These are phyloP conservation scores for Pichia nanzhaoensis DNA, from an alignment of 805 yeast species.

Conservation along the genomic window DNA sequence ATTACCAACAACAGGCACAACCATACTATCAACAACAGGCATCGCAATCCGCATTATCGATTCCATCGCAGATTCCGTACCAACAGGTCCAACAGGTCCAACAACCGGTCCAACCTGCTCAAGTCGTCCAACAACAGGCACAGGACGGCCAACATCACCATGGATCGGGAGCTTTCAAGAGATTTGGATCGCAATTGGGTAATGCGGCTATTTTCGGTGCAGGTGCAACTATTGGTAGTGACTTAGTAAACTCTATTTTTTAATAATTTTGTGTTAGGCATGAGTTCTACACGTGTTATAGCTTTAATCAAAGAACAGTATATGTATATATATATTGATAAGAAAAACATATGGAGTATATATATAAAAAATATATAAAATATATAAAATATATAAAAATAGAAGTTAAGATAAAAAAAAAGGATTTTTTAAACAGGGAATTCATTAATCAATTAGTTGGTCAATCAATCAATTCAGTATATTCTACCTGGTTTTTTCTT, in stretches of 20 bases:
- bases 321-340: not conserved
- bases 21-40: slow-evolving; percentile 14
- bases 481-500: slow-evolving; percentile 13
- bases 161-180: slow-evolving; percentile 35
- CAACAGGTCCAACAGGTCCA: no score
- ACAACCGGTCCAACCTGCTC: slow-evolving; percentile 5
- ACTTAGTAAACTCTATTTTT: slow-evolving; percentile 51
- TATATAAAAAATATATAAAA: not conserved
- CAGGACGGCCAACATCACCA: slow-evolving; percentile 17
- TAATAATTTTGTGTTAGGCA: no score
- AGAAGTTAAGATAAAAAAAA: not conserved
- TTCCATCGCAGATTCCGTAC: slow-evolving; percentile 3
- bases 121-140: slow-evolving; percentile 13
- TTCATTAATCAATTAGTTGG: not conserved
- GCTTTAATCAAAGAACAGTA: not conserved
- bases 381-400: not conserved
- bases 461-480: slow-evolving; percentile 1
- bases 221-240: slow-evolving; percentile 91
- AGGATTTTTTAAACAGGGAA: not conserved
- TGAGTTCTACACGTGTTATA: no score
- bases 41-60: slow-evolving; percentile 1
- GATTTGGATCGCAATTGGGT: slow-evolving; percentile 80
- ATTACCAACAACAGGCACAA: slow-evolving; percentile 14
- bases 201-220: slow-evolving; percentile 97
- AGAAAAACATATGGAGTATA: not conserved